phyloP scores from a whole-genome alignment of 352 stramenopile genomes.

The Phytophthora quininea region DNA sequence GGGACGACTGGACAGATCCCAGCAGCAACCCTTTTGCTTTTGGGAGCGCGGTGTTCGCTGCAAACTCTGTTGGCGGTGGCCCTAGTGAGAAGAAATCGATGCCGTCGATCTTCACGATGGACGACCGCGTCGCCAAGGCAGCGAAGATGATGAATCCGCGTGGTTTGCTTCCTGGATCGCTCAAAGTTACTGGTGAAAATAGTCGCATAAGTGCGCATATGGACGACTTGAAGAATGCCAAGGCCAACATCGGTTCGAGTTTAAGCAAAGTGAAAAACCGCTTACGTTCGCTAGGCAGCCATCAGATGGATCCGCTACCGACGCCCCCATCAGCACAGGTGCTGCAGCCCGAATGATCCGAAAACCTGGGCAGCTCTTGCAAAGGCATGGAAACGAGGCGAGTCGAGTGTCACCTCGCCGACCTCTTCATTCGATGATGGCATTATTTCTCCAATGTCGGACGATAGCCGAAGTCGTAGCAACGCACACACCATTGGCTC shows the following conservation, averaged over 20 bases:
- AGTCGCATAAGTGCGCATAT: conserved; percentile 44
- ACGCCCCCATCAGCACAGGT: conserved; percentile 29
- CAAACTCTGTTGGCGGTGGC: conserved; percentile 19
- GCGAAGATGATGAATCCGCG: conserved; percentile 57
- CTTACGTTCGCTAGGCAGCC: conserved; percentile 63
- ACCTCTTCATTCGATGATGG: conserved; percentile 37
- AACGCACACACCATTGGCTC: conserved; percentile 20
- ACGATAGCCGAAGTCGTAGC: conserved; percentile 23
- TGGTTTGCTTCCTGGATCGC: conserved; percentile 44
- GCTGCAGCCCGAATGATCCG: conserved; percentile 76
- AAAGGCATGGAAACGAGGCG: conserved; percentile 56
- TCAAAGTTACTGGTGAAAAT: conserved; percentile 36
- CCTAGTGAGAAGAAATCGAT: conserved; percentile 37
- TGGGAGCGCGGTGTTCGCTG: conserved; percentile 34
- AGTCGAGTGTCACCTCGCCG: conserved; percentile 29
- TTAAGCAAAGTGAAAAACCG: conserved; percentile 81
- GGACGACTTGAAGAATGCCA: conserved; percentile 79
- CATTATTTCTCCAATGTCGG: conserved; percentile 25
- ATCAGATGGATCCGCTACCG: conserved; percentile 50
- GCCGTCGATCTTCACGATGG: conserved; percentile 62
- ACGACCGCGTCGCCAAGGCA: conserved; percentile 65
- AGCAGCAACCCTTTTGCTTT: conserved; percentile 34
- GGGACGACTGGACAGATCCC: conserved; percentile 61
- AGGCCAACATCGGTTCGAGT: conserved; percentile 74
- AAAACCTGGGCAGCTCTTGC: conserved; percentile 63